A percentile compares a stretch with the other conserved stretches of the same genome.
Conservation (phyloP, 73 alveolate species). For the Tetrahymena borealis region DNA sequence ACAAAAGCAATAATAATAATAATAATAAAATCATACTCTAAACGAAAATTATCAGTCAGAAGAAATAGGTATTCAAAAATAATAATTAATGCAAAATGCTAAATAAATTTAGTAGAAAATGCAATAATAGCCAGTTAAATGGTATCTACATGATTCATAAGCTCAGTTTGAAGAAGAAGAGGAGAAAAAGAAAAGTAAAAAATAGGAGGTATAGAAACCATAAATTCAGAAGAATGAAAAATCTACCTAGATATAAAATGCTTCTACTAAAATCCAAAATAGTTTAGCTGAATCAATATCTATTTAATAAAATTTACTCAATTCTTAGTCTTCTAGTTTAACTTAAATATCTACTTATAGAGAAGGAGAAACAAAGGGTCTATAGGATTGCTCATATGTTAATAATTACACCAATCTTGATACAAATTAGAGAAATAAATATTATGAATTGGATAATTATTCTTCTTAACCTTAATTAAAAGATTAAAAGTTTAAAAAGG, state of each 20-base stretch:
- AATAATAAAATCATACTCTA: neutral
- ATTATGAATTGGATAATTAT: too few relatives aligned
- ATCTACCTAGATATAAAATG: too few relatives aligned
- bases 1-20: neutral
- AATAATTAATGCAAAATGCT: neutral
- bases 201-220: neutral
- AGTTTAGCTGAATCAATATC: neutral
- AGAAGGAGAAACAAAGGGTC: neutral
- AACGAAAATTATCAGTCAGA: neutral
- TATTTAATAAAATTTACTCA: neutral
- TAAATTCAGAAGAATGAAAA: neutral
- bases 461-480: too few relatives aligned
- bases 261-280: neutral
- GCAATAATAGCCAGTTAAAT: neutral
- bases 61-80: too few relatives aligned
- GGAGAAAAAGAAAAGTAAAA: neutral
- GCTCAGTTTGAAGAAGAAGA: neutral
- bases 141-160: neutral
- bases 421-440: too few relatives aligned
- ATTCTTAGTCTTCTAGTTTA: neutral
- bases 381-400: neutral
- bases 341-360: neutral
- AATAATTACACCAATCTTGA: too few relatives aligned
- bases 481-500: too few relatives aligned
- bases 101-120: neutral